These are phyloP conservation scores for Solanum dulcamara DNA, from an alignment of 257 asterid species.

Conservation along the genomic window DNA sequence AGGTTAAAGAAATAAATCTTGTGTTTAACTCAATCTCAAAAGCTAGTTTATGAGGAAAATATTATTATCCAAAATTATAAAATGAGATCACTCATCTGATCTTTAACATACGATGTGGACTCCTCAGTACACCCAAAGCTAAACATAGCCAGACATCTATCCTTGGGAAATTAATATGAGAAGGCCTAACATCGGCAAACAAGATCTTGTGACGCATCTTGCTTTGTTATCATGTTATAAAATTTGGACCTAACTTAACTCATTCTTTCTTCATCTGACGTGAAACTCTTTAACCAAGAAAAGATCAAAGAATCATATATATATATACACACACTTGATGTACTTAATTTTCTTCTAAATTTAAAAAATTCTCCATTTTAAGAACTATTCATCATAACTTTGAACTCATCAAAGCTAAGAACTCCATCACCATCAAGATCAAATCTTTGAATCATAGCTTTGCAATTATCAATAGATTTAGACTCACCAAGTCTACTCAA, in stretches of 20 bases:
- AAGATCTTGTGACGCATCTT: too few relatives aligned
- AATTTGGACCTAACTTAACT: neutral
- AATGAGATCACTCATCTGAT: neutral
- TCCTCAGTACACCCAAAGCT: neutral
- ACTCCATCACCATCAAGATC: slow-evolving; percentile 55
- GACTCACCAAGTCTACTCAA: slow-evolving; percentile 48
- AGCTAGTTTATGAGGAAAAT: neutral
- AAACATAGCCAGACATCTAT: neutral
- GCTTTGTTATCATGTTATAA: neutral
- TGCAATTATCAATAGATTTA: slow-evolving; percentile 32
- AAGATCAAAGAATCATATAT: neutral
- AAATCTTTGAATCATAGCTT: slow-evolving; percentile 33
- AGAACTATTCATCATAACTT: slow-evolving; percentile 29
- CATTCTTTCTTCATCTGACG: neutral
- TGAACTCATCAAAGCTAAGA: slow-evolving; percentile 45
- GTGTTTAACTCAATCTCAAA: rapidly evolving
- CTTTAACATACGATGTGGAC: neutral
- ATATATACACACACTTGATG: neutral
- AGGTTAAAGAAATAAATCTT: neutral
- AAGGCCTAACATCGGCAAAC: neutral
- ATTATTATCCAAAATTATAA: neutral
- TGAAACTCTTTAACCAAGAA: neutral
- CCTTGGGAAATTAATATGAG: neutral
- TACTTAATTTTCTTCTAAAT: too few relatives aligned
- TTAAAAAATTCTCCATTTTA: neutral